Percentiles rank a stretch among this genome's conserved stretches.
These are phyloP conservation scores for Candida mattraensis DNA, from an alignment of 805 yeast genomes.

Conservation along the genomic window DNA sequence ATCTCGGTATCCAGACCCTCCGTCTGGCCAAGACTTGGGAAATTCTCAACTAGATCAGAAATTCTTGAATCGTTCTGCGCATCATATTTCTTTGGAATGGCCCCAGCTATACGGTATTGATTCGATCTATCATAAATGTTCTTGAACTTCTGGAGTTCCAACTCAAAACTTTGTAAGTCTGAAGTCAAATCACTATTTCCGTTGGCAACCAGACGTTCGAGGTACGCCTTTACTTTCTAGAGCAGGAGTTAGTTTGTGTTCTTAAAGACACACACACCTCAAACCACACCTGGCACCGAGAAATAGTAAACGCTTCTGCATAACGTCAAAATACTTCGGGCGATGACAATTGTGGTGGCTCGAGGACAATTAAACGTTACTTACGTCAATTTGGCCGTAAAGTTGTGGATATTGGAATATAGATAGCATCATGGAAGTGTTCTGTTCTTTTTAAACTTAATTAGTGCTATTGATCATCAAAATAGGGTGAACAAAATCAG, in stretches of 20 bases:
- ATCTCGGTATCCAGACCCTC: slow-evolving; percentile 9
- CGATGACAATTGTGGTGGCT: too few relatives aligned
- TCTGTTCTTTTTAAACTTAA: background rate
- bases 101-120: slow-evolving; percentile 10
- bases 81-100: slow-evolving; percentile 15
- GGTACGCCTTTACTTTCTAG: slow-evolving; percentile 11
- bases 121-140: slow-evolving; percentile 11
- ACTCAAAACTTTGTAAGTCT: too few relatives aligned
- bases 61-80: slow-evolving; percentile 12
- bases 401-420: slow-evolving; percentile 10
- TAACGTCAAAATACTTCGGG: too few relatives aligned
- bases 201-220: too few relatives aligned
- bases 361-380: slow-evolving; percentile 1
- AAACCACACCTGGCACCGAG: too few relatives aligned
- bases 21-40: slow-evolving; percentile 1
- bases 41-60: slow-evolving; percentile 8
- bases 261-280: too few relatives aligned
- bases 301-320: too few relatives aligned
- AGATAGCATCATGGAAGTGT: too few relatives aligned
- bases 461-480: background rate
- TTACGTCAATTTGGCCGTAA: slow-evolving; percentile 5
- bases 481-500: too few relatives aligned
- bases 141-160: slow-evolving; percentile 8
- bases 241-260: too few relatives aligned
- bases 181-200: too few relatives aligned